These are phyloP conservation scores for Tremella yokohamensis DNA, from an alignment of 768 basidiomycete genomes.

Conservation along the genomic window DNA sequence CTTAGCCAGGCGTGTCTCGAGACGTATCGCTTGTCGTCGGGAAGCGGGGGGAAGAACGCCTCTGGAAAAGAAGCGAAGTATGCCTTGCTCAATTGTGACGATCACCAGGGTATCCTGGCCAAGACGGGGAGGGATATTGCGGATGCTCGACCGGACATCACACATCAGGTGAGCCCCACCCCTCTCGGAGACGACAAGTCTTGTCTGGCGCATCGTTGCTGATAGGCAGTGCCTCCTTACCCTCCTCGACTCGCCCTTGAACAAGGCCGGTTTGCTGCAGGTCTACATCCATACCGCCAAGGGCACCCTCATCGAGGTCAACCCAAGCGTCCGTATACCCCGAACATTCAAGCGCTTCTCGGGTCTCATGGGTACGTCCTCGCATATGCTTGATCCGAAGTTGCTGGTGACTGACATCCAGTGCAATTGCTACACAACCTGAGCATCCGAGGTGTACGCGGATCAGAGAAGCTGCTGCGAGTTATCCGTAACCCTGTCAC, in stretches of 20 bases:
- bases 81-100: conserved; percentile 94
- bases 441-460: conserved; percentile 91
- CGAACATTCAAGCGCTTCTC: conserved; percentile 98
- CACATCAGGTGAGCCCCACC: conserved; percentile 74
- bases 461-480: conserved; percentile 92
- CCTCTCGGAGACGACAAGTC: background rate
- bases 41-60: conserved; percentile 57
- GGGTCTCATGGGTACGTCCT: conserved; percentile 83
- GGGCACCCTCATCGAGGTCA: conserved; percentile 95
- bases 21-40: conserved; percentile 77
- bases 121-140: conserved; percentile 98
- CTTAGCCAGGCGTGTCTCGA: conserved; percentile 89
- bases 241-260: conserved; percentile 91
- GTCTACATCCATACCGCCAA: conserved; percentile 98
- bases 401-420: conserved; percentile 45
- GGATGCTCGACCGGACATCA: conserved; percentile 98
- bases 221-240: conserved; percentile 79
- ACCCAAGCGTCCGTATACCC: conserved; percentile 95
- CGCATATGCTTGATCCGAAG: background rate
- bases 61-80: conserved; percentile 77
- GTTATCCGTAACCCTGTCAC: conserved; percentile 90
- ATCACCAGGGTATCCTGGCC: conserved; percentile 96
- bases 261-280: conserved; percentile 93
- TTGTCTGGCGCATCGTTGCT: background rate
- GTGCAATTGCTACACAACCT: conserved; percentile 96